phyloP scores from a whole-genome alignment of 148 eudicot species.

The Heliosperma pusillum region DNA sequence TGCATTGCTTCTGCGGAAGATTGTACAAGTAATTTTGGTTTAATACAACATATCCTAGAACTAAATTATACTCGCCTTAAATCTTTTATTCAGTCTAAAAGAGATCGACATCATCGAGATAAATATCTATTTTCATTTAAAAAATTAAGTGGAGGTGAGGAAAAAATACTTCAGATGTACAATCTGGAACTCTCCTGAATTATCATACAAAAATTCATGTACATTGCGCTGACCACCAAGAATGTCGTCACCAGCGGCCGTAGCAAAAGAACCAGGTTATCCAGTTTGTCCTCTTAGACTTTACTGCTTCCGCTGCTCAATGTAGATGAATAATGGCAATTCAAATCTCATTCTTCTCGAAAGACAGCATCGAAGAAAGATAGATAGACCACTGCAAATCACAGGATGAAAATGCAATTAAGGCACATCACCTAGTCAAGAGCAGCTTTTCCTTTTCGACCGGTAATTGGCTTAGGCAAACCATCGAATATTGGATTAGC shows the following conservation, averaged over 20 bases:
- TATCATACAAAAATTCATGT: conserved; percentile 9
- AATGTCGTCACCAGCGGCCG: neutral
- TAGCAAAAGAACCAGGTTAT: neutral
- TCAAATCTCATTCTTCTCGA: neutral
- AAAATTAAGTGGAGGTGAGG: neutral
- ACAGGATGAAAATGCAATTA: neutral
- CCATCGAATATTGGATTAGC: conserved; percentile 75
- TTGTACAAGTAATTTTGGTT: neutral
- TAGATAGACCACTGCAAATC: neutral
- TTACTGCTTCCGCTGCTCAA: neutral
- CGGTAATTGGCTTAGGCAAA: conserved; percentile 61
- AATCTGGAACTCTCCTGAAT: neutral
- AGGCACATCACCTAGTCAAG: conserved; percentile 48
- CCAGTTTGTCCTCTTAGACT: neutral
- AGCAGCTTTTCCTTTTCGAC: conserved; percentile 71
- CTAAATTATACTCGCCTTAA: neutral
- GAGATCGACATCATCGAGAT: neutral
- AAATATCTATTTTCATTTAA: neutral
- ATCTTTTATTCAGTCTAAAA: neutral
- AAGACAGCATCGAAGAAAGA: neutral
- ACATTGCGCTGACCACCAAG: neutral
- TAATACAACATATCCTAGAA: neutral
- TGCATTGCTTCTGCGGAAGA: neutral
- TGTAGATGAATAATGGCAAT: neutral
- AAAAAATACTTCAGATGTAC: neutral